Percentiles rank a stretch among this genome's conserved stretches.
These are phyloP conservation scores for Parmelia sp. DNA, from an alignment of 495 filamentous ascomycete species.

Conservation along the genomic window DNA sequence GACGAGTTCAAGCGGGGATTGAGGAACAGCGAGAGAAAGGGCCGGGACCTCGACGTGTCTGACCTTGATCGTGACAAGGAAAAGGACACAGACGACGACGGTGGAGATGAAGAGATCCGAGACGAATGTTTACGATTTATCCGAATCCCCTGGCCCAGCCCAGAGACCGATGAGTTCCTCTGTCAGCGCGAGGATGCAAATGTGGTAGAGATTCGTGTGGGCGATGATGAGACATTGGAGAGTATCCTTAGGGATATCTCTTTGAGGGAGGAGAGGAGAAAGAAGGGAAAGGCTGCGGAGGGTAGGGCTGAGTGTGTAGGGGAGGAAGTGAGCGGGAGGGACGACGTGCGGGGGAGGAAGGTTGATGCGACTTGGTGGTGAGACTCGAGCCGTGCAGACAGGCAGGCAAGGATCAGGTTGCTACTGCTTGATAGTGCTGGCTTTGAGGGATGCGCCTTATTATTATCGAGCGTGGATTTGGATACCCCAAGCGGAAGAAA, in stretches of 20 bases:
- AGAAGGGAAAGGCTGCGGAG: background rate
- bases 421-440: background rate
- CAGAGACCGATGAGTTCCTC: background rate
- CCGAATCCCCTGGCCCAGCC: background rate
- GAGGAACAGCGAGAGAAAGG: background rate
- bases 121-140: background rate
- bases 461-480: background rate
- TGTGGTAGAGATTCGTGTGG: constrained; percentile 11
- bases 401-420: background rate
- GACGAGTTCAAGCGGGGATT: constrained; percentile 1
- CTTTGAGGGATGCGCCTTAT: background rate
- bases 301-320: background rate
- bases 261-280: background rate
- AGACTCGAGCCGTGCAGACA: background rate
- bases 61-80: background rate
- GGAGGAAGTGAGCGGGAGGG: background rate
- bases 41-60: background rate
- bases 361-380: background rate
- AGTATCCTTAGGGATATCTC: constrained; percentile 8
- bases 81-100: background rate
- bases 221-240: constrained; percentile 10
- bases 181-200: background rate
- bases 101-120: background rate
- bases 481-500: background rate
- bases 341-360: background rate